These are phyloP conservation scores for Cladosporium sphaerospermum DNA, from an alignment of 2,329 filamentous ascomycete genomes.

Conservation along the genomic window DNA sequence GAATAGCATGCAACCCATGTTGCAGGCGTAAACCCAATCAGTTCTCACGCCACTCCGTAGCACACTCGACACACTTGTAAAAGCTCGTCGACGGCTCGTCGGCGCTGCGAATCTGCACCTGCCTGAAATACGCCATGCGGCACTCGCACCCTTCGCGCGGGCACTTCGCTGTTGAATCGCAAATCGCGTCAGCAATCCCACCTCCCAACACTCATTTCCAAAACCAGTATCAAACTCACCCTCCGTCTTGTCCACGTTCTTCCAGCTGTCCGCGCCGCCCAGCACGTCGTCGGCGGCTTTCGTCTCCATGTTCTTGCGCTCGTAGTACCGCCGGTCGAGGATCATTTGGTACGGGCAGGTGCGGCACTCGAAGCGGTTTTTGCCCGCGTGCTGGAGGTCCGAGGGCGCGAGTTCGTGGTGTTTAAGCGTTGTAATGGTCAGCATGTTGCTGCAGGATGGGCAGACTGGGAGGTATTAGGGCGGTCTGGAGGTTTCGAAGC, in stretches of 20 bases:
- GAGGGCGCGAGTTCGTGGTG: constrained; percentile 29
- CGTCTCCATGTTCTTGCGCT: constrained; percentile 70
- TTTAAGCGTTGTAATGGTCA: constrained; percentile 58
- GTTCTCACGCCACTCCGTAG: constrained; percentile 40
- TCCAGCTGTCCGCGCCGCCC: constrained; percentile 81
- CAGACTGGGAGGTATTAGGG: constrained; percentile 53
- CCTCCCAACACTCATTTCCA: background rate
- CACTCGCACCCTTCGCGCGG: constrained; percentile 74
- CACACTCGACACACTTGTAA: constrained; percentile 57
- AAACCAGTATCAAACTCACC: constrained; percentile 34
- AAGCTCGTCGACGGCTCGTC: constrained; percentile 99
- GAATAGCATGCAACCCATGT: no score
- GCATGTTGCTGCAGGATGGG: constrained; percentile 75
- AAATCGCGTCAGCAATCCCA: constrained; percentile 1
- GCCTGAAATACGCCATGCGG: constrained; percentile 83
- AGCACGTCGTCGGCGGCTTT: constrained; percentile 88
- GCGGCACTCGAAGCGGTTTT: constrained; percentile 87
- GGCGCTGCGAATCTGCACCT: constrained; percentile 94
- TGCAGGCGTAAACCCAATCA: constrained; percentile 13
- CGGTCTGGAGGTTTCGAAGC: background rate
- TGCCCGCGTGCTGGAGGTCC: constrained; percentile 35
- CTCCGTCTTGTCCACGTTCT: constrained; percentile 78
- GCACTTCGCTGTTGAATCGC: constrained; percentile 61
- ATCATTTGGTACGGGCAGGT: constrained; percentile 90
- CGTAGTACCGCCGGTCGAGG: constrained; percentile 72